Percentiles rank a stretch among this genome's conserved stretches.
These are phyloP conservation scores for Candida corydali DNA, from an alignment of 805 yeast genomes.

Conservation along the genomic window DNA sequence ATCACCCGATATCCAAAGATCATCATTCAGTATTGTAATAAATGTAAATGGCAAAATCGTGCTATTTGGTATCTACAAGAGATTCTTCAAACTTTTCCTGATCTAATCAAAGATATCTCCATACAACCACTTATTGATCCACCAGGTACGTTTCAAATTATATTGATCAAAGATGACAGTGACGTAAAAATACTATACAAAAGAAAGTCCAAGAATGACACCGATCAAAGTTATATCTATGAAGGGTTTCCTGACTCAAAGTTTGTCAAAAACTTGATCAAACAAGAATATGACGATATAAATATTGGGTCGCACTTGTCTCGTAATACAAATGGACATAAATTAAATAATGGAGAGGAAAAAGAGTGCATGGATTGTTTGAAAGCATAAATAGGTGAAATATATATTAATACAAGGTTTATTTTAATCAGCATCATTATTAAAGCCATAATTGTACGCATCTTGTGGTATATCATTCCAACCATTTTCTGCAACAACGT, in stretches of 20 bases:
- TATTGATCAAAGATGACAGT: constrained; percentile 7
- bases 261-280: constrained; percentile 61
- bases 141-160: constrained; percentile 24
- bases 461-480: constrained; percentile 37
- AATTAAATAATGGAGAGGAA: background rate
- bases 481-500: constrained; percentile 42
- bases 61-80: constrained; percentile 90
- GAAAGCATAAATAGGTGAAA: constrained; percentile 1
- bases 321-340: background rate
- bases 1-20: constrained; percentile 51
- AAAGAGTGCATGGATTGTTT: constrained; percentile 15
- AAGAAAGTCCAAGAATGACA: constrained; percentile 44
- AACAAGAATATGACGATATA: constrained; percentile 33
- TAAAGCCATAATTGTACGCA: constrained; percentile 13
- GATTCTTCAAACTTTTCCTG: constrained; percentile 75
- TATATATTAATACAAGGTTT: background rate
- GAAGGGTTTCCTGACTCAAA: constrained; percentile 90
- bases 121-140: constrained; percentile 20
- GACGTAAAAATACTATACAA: constrained; percentile 36
- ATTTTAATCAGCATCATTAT: constrained; percentile 9
- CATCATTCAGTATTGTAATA: constrained; percentile 69
- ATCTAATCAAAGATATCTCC: constrained; percentile 42
- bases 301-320: constrained; percentile 19
- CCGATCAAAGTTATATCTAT: constrained; percentile 26
- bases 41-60: constrained; percentile 84